Evolutionary conservation across 2,329 filamentous ascomycete species (phyloP).

Genomic region (Lasiodiplodia hormozganensis): DNA sequence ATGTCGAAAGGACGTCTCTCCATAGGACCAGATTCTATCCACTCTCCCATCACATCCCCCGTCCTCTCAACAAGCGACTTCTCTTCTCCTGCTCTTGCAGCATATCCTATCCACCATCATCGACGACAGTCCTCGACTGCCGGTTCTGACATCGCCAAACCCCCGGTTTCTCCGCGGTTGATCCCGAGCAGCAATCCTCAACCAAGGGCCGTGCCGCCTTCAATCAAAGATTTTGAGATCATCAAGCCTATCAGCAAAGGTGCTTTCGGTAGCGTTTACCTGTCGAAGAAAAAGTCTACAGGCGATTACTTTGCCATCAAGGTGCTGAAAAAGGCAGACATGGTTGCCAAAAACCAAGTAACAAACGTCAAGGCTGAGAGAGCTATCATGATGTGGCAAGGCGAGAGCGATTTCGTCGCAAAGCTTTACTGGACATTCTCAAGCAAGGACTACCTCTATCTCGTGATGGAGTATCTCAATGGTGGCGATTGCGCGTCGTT

Average conservation of each 20-base stretch:
- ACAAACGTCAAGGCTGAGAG: slow-evolving; percentile 98
- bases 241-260: slow-evolving; percentile 99
- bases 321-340: slow-evolving; percentile 98
- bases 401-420: slow-evolving; percentile 97
- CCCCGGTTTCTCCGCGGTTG: slow-evolving; percentile 82
- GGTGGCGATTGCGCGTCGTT: slow-evolving; percentile 96
- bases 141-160: slow-evolving; percentile 70
- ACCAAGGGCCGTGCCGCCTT: slow-evolving; percentile 86
- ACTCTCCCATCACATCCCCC: slow-evolving; percentile 89
- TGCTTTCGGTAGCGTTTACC: slow-evolving; percentile 95
- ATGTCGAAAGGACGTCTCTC: slow-evolving; percentile 81
- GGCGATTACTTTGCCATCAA: slow-evolving; percentile 99
- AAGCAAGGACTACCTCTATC: slow-evolving; percentile 97
- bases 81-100: slow-evolving; percentile 71
- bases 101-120: slow-evolving; percentile 67
- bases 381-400: slow-evolving; percentile 99
- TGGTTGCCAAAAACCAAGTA: slow-evolving; percentile 99
- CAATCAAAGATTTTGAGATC: slow-evolving; percentile 99
- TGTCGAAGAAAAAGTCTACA: slow-evolving; percentile 98
- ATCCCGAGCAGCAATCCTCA: slow-evolving; percentile 80
- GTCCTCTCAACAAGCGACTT: slow-evolving; percentile 85
- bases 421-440: slow-evolving; percentile 99
- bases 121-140: slow-evolving; percentile 90
- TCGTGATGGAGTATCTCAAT: slow-evolving; percentile 99
- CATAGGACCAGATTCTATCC: slow-evolving; percentile 67